phyloP scores from a whole-genome alignment of 345 rosid genomes.

The Citropsis articulata region DNA sequence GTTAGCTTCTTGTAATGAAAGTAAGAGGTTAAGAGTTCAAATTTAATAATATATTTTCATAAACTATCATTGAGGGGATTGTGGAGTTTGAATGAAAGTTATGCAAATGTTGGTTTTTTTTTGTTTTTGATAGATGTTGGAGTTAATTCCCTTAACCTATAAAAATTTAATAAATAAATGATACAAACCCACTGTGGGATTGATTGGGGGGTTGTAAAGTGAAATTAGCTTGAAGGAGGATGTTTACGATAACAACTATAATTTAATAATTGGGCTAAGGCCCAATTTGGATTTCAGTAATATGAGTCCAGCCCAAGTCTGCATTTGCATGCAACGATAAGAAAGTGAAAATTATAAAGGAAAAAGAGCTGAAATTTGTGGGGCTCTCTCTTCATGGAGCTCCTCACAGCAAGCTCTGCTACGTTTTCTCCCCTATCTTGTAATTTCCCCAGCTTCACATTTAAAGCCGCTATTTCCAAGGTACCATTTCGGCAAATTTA shows the following conservation, averaged over 20 bases:
- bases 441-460: slow-evolving; percentile 26
- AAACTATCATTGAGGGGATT: no score
- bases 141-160: no score
- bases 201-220: no score
- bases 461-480: slow-evolving; percentile 25
- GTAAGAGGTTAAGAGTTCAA: no score
- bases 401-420: slow-evolving; percentile 41
- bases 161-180: no score
- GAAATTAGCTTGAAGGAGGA: no score
- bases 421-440: slow-evolving; percentile 22
- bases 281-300: background rate
- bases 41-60: no score
- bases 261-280: background rate
- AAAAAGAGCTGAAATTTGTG: slow-evolving; percentile 16
- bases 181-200: no score
- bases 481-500: slow-evolving; percentile 11
- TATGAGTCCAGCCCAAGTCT: background rate
- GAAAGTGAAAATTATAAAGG: background rate
- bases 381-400: slow-evolving; percentile 54
- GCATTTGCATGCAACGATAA: slow-evolving; percentile 11
- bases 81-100: no score
- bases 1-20: no score
- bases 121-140: no score
- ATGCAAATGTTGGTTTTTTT: no score
- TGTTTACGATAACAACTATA: background rate